Base-by-base conservation (phyloP, 2,329 filamentous ascomycete genomes). In the Lachnellula occidentalis region DNA sequence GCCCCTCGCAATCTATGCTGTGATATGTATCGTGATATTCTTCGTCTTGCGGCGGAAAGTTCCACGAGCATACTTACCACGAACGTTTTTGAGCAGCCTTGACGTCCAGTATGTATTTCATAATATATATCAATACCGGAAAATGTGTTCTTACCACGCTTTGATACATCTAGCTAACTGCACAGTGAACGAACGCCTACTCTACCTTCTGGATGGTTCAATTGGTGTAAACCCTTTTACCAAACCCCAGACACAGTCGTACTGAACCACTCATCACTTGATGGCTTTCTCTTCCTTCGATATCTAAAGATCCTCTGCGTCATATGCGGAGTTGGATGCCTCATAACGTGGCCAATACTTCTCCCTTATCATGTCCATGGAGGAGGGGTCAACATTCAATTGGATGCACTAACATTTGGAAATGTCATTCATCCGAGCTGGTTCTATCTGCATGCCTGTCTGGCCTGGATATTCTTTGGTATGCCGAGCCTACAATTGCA, bases 341-440 rank as follows among this genome's bases (percentile, higher is more conserved):
- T 72, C 42, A 76, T 87, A 45, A 86, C 82, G 21, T 86, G 80
- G 77, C 84, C 85, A 0, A 74, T 87, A 19, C 70, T 88, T 21
- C 80, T 87, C 64, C 83, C 85, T 0, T 71, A 86, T 66, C 85
- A 87, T 71, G 76, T 76, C 6, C 83, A 80, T 14, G 85, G 83
- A 34, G 80, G 80, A 12, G 78, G 70, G 2, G 73, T 70, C 2
- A 72, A 76, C 41, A 59, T 65, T 19, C 77, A 87, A 66, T 72
- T 88, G 49, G 79, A 87, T 62, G 68, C 79, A 7, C 71, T 88
- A 56, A 80, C 77, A 31, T 79, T 87, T 62, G 77, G 79, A 45
- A 87, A 87, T 63, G 71, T 86, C 19, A 56, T 61, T 3, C 65
- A 69, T 12, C 69, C 77, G 41, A 79, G 74, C 58, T 76, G 76